A percentile compares a stretch with the other conserved stretches of the same genome.
These are phyloP conservation scores for Comarum palustre DNA, from an alignment of 306 rosid species.

Conservation along the genomic window DNA sequence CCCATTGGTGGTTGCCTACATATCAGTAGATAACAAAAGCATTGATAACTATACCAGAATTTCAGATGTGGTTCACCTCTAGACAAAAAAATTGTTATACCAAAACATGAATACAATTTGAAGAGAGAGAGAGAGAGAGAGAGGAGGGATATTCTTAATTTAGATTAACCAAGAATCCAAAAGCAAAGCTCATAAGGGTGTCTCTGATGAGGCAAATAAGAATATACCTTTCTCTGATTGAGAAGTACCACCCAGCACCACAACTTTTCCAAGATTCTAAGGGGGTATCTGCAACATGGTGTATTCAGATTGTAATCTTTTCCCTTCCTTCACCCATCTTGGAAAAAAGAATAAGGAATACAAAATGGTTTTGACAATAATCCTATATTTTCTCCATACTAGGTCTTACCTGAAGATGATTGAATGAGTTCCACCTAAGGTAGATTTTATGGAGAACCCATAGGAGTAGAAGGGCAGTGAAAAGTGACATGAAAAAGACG, in stretches of 20 bases:
- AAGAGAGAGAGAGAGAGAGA: background rate
- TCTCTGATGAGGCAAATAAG: slow-evolving; percentile 20
- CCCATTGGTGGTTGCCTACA: slow-evolving; percentile 56
- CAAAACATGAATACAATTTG: slow-evolving; percentile 7
- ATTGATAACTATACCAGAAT: slow-evolving; percentile 5
- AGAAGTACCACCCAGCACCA: slow-evolving; percentile 30
- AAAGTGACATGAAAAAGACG: slow-evolving; percentile 38
- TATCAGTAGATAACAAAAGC: slow-evolving; percentile 1
- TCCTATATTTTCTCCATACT: slow-evolving; percentile 1
- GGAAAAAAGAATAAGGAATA: slow-evolving; percentile 2
- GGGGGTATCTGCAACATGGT: slow-evolving; percentile 32
- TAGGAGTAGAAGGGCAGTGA: slow-evolving; percentile 28
- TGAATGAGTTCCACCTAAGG: slow-evolving; percentile 20
- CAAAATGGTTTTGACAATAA: slow-evolving; percentile 11
- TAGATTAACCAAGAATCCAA: slow-evolving; percentile 1
- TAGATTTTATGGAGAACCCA: slow-evolving; percentile 30
- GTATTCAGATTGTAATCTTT: slow-evolving; percentile 12
- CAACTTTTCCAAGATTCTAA: slow-evolving; percentile 38
- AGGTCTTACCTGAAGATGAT: slow-evolving; percentile 30
- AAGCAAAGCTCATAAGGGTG: slow-evolving; percentile 17
- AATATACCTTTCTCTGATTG: slow-evolving; percentile 43
- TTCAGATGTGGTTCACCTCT: slow-evolving; percentile 12
- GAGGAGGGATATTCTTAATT: background rate
- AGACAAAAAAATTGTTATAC: slow-evolving; percentile 6
- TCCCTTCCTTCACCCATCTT: background rate